These are phyloP conservation scores for Colletotrichum camelliae DNA, from an alignment of 2,329 filamentous ascomycete species.

Conservation along the genomic window DNA sequence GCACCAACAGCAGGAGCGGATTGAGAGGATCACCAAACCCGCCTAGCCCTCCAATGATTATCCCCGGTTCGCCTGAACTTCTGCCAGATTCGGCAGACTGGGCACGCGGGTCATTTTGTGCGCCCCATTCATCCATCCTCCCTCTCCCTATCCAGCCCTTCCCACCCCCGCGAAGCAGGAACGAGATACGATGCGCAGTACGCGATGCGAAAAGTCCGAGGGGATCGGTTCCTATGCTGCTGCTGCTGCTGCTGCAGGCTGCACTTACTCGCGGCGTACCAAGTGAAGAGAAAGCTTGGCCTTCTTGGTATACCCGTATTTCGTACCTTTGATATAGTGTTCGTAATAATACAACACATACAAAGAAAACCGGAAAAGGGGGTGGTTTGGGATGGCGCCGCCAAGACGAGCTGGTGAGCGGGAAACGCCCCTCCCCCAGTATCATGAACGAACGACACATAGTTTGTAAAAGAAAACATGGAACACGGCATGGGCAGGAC, in stretches of 20 bases:
- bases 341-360: neutral
- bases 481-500: too few relatives aligned
- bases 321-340: too few relatives aligned
- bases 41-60: slow-evolving; percentile 5
- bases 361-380: neutral
- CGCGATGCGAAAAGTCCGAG: neutral
- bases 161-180: neutral
- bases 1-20: too few relatives aligned
- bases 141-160: slow-evolving; percentile 41
- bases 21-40: neutral
- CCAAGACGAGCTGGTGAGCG: neutral
- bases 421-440: neutral
- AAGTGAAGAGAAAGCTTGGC: neutral
- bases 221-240: neutral
- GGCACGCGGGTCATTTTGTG: slow-evolving; percentile 82
- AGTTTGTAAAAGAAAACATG: neutral
- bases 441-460: neutral
- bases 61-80: neutral
- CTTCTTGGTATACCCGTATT: neutral
- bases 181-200: neutral
- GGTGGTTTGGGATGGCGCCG: neutral
- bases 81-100: slow-evolving; percentile 59
- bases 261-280: neutral
- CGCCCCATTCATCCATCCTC: slow-evolving; percentile 44
- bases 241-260: too few relatives aligned